A percentile compares a stretch with the other conserved stretches of the same genome.
Evolutionary conservation across 2,329 filamentous ascomycete genomes (phyloP).

Genomic region (Venturiaceae sp.): DNA sequence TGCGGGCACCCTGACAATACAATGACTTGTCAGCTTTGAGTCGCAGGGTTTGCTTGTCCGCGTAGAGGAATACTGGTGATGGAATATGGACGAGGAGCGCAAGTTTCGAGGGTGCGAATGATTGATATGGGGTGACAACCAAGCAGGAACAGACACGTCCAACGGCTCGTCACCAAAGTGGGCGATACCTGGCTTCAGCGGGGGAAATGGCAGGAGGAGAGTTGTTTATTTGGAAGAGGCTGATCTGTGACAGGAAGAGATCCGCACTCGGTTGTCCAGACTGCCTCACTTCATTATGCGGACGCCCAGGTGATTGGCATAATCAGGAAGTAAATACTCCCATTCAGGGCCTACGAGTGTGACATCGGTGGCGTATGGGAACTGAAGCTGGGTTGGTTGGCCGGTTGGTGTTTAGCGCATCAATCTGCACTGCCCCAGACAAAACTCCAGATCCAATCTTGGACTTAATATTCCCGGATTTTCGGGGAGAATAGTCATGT

Average conservation of each 20-base stretch:
- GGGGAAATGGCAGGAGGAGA: background rate
- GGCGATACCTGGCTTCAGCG: background rate
- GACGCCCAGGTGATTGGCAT: background rate
- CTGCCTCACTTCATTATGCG: background rate
- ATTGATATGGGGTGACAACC: background rate
- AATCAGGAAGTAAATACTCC: background rate
- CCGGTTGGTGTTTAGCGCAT: background rate
- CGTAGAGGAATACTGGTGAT: background rate
- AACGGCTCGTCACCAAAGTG: background rate
- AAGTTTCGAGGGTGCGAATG: background rate
- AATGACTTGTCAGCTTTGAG: background rate
- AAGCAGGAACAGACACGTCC: slow-evolving; percentile 1
- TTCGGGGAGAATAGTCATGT: too few species aligned
- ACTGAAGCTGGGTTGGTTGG: background rate
- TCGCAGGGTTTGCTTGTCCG: background rate
- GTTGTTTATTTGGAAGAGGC: background rate
- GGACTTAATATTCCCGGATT: background rate
- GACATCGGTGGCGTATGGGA: background rate
- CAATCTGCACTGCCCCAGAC: background rate
- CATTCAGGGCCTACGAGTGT: background rate
- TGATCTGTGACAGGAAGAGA: background rate
- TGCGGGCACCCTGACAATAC: background rate
- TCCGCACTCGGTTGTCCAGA: background rate
- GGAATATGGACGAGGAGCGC: background rate
- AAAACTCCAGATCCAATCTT: background rate